Conservation (phyloP, 805 yeast species). For the Candida khao-thaluensis region DNA sequence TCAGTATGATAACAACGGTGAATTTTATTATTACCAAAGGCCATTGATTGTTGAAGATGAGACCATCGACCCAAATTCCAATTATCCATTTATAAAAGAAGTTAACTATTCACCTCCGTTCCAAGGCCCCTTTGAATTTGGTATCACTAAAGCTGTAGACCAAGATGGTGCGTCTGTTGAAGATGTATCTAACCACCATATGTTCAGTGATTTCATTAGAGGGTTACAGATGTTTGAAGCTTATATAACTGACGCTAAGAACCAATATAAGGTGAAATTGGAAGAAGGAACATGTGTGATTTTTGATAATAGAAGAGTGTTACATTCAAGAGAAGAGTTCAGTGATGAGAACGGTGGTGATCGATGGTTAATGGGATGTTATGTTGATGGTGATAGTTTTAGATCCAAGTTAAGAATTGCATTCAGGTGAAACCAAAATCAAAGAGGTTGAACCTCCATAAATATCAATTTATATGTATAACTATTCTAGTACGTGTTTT, state of each 20-base stretch:
- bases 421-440: conserved; percentile 2
- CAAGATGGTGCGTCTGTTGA: conserved; percentile 21
- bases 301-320: conserved; percentile 67
- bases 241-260: conserved; percentile 48
- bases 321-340: conserved; percentile 59
- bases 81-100: conserved; percentile 42
- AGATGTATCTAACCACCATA: conserved; percentile 38
- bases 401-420: conserved; percentile 53
- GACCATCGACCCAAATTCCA: conserved; percentile 16
- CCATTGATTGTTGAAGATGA: conserved; percentile 61
- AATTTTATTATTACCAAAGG: conserved; percentile 59
- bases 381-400: conserved; percentile 68
- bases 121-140: conserved; percentile 72
- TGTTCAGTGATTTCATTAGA: conserved; percentile 54
- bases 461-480: too few species aligned
- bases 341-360: conserved; percentile 45
- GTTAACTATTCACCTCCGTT: conserved; percentile 80
- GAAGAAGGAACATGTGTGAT: conserved; percentile 62
- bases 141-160: conserved; percentile 34
- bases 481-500: too few species aligned
- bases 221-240: conserved; percentile 64
- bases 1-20: conserved; percentile 62
- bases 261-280: conserved; percentile 55
- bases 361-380: conserved; percentile 77
- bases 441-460: too few species aligned